Evolutionary conservation across 495 filamentous ascomycete species (phyloP).

Genomic region (Podospora fimiseda): DNA sequence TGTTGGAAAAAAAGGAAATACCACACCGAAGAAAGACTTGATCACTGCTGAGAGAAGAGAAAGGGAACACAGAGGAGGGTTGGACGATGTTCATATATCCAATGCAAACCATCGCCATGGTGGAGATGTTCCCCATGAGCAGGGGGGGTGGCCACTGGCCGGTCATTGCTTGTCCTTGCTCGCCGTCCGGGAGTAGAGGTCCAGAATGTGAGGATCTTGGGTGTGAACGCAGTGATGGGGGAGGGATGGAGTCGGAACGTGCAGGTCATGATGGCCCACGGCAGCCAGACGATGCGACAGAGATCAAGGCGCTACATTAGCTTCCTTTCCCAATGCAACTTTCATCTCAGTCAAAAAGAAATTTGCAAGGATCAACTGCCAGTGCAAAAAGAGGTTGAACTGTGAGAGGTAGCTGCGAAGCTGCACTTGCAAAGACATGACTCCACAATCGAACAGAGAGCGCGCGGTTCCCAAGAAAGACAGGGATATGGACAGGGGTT

Average conservation of each 20-base stretch:
- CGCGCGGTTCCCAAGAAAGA: constrained; percentile 14
- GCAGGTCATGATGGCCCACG: no score
- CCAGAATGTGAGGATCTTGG: no score
- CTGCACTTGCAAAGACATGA: background rate
- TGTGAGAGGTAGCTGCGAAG: background rate
- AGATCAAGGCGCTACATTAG: background rate
- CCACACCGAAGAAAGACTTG: constrained; percentile 22
- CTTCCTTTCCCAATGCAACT: background rate
- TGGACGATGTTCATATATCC: background rate
- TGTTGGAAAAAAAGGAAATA: constrained; percentile 23
- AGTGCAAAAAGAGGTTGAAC: background rate
- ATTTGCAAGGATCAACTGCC: background rate
- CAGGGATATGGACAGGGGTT: constrained; percentile 11
- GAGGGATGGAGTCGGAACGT: no score
- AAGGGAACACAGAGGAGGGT: constrained; percentile 9
- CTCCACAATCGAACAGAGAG: constrained; percentile 3
- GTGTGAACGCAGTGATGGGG: background rate
- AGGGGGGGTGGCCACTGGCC: background rate
- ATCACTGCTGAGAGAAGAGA: constrained; percentile 25
- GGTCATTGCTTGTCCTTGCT: no score
- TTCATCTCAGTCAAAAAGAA: background rate
- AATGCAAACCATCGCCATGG: background rate
- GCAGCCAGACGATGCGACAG: background rate
- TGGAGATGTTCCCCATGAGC: background rate
- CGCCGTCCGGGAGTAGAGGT: no score